Conservation (phyloP, 805 yeast genomes). For the Spathaspora arborariae region DNA sequence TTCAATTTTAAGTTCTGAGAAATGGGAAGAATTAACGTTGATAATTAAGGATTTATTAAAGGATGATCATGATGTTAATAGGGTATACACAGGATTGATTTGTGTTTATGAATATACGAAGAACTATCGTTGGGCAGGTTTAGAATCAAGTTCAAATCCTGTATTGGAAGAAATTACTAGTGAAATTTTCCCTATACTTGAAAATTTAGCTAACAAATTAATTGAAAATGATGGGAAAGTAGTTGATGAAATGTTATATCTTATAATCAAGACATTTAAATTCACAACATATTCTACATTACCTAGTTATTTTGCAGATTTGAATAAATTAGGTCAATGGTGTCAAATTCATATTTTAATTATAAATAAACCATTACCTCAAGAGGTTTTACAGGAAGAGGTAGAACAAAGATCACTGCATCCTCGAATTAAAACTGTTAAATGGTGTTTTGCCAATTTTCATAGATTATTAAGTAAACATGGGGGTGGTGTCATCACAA, state of each 20-base stretch:
- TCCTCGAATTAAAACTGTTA: conserved; percentile 41
- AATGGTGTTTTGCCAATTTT: conserved; percentile 44
- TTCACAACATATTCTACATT: conserved; percentile 35
- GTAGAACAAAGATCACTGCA: conserved; percentile 29
- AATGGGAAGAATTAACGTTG: conserved; percentile 37
- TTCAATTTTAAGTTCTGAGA: conserved; percentile 47
- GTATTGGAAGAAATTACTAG: conserved; percentile 35
- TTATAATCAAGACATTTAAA: conserved; percentile 39
- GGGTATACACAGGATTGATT: conserved; percentile 37
- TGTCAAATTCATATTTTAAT: conserved; percentile 36
- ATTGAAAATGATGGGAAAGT: conserved; percentile 12
- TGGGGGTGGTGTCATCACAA: conserved; percentile 40
- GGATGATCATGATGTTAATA: conserved; percentile 30
- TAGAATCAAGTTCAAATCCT: conserved; percentile 35
- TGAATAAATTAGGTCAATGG: conserved; percentile 37
- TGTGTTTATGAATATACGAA: conserved; percentile 39
- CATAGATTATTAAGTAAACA: conserved; percentile 39
- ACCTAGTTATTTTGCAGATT: conserved; percentile 35
- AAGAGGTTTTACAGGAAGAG: conserved; percentile 28
- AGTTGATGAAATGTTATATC: conserved; percentile 34
- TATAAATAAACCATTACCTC: conserved; percentile 38
- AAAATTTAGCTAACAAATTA: conserved; percentile 25
- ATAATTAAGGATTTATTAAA: conserved; percentile 36
- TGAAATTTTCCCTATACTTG: conserved; percentile 35
- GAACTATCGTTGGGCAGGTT: conserved; percentile 45